Conservation (phyloP, 148 eudicot species). For the Silene uniflora region DNA sequence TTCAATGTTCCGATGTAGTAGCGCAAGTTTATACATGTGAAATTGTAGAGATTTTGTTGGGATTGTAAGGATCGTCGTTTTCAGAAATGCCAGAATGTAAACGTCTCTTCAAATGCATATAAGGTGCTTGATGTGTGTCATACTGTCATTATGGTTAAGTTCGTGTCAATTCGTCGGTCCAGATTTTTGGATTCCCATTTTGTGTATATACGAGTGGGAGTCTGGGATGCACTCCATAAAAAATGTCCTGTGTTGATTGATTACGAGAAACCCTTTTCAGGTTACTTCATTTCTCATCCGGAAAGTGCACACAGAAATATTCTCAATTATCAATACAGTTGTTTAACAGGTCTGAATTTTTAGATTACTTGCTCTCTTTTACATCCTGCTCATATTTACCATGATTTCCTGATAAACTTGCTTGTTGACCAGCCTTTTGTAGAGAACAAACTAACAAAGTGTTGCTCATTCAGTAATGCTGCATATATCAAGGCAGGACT, state of each 20-base stretch:
- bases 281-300: conserved; percentile 83
- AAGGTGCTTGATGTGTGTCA: too few relatives aligned
- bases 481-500: conserved; percentile 72
- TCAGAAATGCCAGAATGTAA: too few relatives aligned
- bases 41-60: too few relatives aligned
- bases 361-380: conserved; percentile 3
- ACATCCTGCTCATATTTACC: conserved; percentile 6
- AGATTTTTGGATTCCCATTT: not conserved
- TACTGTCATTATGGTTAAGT: too few relatives aligned
- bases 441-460: conserved; percentile 82
- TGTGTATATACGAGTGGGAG: too few relatives aligned
- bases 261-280: conserved; percentile 32
- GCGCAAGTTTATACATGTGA: too few relatives aligned
- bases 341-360: conserved; percentile 69
- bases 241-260: not conserved
- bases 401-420: conserved; percentile 17
- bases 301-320: conserved; percentile 73
- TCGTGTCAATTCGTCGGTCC: not conserved
- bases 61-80: too few relatives aligned
- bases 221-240: not conserved
- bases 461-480: conserved; percentile 84
- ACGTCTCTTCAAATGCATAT: too few relatives aligned
- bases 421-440: conserved; percentile 55
- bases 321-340: conserved; percentile 82
- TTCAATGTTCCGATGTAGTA: too few relatives aligned